Evolutionary conservation across 2,329 filamentous ascomycete genomes (phyloP).

Genomic region (Sclerotinia glacialis): DNA sequence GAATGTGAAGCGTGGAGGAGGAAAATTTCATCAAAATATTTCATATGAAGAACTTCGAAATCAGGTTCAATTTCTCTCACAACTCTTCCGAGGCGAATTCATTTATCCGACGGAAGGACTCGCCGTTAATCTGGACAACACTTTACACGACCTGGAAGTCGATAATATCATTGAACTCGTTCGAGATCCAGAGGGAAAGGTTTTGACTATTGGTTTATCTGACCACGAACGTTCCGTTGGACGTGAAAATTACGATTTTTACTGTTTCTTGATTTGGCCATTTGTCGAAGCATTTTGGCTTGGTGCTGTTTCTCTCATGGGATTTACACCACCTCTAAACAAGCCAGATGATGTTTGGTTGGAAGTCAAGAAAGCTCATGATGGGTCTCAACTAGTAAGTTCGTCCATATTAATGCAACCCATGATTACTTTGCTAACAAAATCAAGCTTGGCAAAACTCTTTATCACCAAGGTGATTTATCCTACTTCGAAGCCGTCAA

Average conservation of each 20-base stretch:
- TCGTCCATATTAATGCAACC: not conserved
- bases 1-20: conserved; percentile 85
- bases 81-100: conserved; percentile 93
- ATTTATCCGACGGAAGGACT: conserved; percentile 91
- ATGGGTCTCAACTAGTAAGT: conserved; percentile 74
- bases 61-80: conserved; percentile 86
- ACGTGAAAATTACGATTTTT: conserved; percentile 95
- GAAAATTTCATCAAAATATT: conserved; percentile 75
- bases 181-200: conserved; percentile 52
- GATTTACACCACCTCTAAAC: conserved; percentile 68
- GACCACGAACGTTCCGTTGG: conserved; percentile 73
- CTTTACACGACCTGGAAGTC: conserved; percentile 70
- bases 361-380: conserved; percentile 72
- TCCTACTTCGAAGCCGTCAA: conserved; percentile 98
- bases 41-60: conserved; percentile 67
- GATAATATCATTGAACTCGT: conserved; percentile 74
- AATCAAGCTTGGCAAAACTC: conserved; percentile 78
- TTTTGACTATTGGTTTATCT: conserved; percentile 70
- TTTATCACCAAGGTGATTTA: conserved; percentile 96
- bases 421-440: conserved; percentile 28
- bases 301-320: conserved; percentile 82
- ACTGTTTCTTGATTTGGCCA: conserved; percentile 97
- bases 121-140: conserved; percentile 74
- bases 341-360: conserved; percentile 67
- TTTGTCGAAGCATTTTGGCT: conserved; percentile 96